phyloP scores from a whole-genome alignment of 179 eudicot genomes.

The Sideroxylon spinosum region DNA sequence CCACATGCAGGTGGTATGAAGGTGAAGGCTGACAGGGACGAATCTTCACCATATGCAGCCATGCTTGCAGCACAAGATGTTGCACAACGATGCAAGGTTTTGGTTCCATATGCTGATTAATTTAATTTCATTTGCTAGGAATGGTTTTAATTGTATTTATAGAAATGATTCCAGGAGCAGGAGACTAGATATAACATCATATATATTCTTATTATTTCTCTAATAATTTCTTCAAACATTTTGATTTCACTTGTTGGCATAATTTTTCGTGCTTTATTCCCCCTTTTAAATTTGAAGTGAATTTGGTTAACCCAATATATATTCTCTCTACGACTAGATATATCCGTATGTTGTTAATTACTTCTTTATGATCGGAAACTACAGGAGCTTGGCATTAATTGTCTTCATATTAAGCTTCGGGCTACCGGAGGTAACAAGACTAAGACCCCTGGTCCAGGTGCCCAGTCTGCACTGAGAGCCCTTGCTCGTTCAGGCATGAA shows the following conservation, averaged over 20 bases:
- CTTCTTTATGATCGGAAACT: not conserved
- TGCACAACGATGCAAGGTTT: slow-evolving; percentile 38
- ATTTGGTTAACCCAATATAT: not conserved
- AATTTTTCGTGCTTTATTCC: not conserved
- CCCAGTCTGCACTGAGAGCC: slow-evolving; percentile 84
- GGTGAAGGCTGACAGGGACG: slow-evolving; percentile 90
- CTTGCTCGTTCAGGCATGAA: slow-evolving; percentile 97
- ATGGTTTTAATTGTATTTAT: no score
- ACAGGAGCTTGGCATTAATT: slow-evolving; percentile 70
- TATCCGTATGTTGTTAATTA: not conserved
- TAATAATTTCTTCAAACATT: not conserved
- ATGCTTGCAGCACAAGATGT: slow-evolving; percentile 85
- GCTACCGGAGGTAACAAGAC: slow-evolving; percentile 96
- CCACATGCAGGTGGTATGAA: slow-evolving; percentile 70
- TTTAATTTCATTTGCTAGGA: not conserved
- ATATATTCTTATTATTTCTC: not conserved
- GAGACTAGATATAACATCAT: not conserved
- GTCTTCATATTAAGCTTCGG: slow-evolving; percentile 81
- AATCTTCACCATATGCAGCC: slow-evolving; percentile 89
- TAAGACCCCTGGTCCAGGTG: slow-evolving; percentile 97
- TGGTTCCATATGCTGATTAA: no score
- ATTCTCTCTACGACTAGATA: not conserved
- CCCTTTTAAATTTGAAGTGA: no score
- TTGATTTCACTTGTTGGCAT: not conserved
- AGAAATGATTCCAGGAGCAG: not conserved